Conservation (phyloP, 768 basidiomycete genomes). For the Gelatoporia subvermispora region DNA sequence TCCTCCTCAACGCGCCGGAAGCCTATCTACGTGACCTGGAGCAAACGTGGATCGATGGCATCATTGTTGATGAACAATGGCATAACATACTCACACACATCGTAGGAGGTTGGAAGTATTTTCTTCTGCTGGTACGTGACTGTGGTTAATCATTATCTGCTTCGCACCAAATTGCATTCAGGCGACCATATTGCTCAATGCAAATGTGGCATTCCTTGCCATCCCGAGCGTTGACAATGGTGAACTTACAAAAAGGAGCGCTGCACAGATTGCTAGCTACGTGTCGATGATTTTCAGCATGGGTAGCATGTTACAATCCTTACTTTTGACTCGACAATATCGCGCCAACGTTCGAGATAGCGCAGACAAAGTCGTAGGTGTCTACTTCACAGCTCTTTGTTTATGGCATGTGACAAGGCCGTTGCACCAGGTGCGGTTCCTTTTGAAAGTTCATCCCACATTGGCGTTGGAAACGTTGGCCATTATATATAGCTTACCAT, state of each 20-base stretch:
- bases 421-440: conserved; percentile 19
- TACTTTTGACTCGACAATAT: conserved; percentile 37
- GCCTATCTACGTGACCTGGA: conserved; percentile 22
- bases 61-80: conserved; percentile 15
- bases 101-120: conserved; percentile 23
- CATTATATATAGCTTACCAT: conserved; percentile 51
- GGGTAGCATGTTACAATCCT: conserved; percentile 11
- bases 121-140: conserved; percentile 19
- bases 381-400: neutral
- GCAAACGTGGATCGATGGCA: conserved; percentile 17
- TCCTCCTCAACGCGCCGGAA: conserved; percentile 23
- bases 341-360: conserved; percentile 13
- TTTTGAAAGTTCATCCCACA: conserved; percentile 19
- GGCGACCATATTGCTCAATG: conserved; percentile 30
- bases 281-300: conserved; percentile 5
- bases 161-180: conserved; percentile 1
- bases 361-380: conserved; percentile 33
- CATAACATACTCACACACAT: conserved; percentile 15
- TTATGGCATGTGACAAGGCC: neutral
- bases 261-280: conserved; percentile 42
- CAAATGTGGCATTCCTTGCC: conserved; percentile 30
- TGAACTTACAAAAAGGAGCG: conserved; percentile 22
- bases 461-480: conserved; percentile 48
- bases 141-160: neutral
- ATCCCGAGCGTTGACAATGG: conserved; percentile 25